Conservation (phyloP, 1,284 basidiomycete genomes). For the Tilletia caries region DNA sequence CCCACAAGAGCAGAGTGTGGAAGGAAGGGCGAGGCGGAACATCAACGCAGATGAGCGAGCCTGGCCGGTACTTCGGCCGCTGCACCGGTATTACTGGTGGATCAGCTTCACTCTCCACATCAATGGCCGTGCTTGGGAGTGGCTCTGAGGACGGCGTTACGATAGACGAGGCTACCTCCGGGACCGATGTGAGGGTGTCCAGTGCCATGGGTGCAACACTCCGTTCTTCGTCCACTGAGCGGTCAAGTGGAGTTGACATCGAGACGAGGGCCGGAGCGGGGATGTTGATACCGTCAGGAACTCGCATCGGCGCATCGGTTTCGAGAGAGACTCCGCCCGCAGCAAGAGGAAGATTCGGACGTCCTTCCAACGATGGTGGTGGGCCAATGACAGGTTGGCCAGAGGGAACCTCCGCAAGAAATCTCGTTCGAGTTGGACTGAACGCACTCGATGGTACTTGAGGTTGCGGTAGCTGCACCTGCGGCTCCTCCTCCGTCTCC, state of each 20-base stretch:
- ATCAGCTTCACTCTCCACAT: neutral
- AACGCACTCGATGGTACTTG: neutral
- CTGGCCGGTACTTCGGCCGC: neutral
- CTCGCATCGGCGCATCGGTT: too few species aligned
- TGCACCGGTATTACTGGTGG: neutral
- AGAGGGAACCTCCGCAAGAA: neutral
- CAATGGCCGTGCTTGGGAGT: too few species aligned
- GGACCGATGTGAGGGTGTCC: too few species aligned
- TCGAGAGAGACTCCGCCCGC: too few species aligned
- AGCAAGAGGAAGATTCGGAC: too few species aligned
- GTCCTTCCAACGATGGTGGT: neutral
- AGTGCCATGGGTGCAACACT: too few species aligned
- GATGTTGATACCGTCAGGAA: too few species aligned
- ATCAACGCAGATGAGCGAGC: neutral
- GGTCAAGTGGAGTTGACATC: too few species aligned
- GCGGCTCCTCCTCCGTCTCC: neutral
- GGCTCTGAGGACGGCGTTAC: too few species aligned
- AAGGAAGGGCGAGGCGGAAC: neutral
- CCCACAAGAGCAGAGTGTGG: slow-evolving; percentile 7
- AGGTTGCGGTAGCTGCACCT: neutral
- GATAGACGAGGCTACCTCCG: too few species aligned
- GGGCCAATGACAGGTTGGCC: neutral
- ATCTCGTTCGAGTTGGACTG: neutral
- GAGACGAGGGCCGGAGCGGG: too few species aligned
- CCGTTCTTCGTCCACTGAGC: too few species aligned